A percentile compares a stretch with the other conserved stretches of the same genome.
phyloP scores from a whole-genome alignment of 352 stramenopile species.

The Phytophthora rubi region DNA sequence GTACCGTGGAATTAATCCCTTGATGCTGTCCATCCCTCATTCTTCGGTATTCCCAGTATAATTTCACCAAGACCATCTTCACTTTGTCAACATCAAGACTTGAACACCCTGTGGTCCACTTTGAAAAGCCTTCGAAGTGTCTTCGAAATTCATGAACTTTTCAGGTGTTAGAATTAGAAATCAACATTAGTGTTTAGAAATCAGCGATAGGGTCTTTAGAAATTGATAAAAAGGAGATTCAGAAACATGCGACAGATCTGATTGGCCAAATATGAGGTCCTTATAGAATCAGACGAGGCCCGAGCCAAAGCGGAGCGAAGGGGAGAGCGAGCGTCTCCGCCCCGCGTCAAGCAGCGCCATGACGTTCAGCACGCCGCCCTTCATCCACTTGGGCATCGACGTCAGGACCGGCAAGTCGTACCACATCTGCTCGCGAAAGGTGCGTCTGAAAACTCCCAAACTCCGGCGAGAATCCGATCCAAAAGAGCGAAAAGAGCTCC shows the following conservation, averaged over 20 bases:
- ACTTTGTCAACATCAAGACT: no score
- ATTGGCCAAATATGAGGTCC: background rate
- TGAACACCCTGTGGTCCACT: no score
- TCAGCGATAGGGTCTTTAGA: background rate
- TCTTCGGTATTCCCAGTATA: no score
- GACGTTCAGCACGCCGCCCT: conserved; percentile 70
- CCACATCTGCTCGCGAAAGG: conserved; percentile 84
- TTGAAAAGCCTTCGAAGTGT: no score
- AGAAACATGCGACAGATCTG: conserved; percentile 1
- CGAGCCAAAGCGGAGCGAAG: conserved; percentile 1
- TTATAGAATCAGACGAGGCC: conserved; percentile 1
- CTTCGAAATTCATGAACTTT: no score
- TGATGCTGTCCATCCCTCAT: no score
- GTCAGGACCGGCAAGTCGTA: conserved; percentile 87
- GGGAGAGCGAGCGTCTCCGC: conserved; percentile 6
- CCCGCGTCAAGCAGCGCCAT: conserved; percentile 38
- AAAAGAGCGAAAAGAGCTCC: conserved; percentile 2
- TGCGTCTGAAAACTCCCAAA: conserved; percentile 24
- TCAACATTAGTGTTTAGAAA: background rate
- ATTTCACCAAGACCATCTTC: no score
- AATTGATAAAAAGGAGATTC: background rate
- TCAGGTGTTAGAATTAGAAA: background rate
- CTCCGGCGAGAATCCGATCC: conserved; percentile 2
- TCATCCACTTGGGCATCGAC: conserved; percentile 86
- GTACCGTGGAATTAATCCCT: no score